Base-by-base conservation (phyloP, 1,284 basidiomycete species). In the Irpex sp. region DNA sequence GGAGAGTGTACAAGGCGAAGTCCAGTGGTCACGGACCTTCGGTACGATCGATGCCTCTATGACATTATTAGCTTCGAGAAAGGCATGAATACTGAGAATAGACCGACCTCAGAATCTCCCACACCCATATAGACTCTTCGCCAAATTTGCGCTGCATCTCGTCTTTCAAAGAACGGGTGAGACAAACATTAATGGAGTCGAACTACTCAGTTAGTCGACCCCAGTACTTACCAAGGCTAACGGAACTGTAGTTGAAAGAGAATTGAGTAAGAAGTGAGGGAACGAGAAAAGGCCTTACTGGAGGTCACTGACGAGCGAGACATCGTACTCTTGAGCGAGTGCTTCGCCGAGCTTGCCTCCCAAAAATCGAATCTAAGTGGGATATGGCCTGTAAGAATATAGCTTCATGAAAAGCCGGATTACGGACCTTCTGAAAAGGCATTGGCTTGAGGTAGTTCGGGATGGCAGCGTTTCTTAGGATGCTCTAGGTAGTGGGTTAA, bases 341-440 rank as follows among this genome's bases (percentile, higher is more conserved):
- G 94, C 90, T 57, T 87, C 85, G 1, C 97, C 97, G 0, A 99
- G 85, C 76, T 99, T 99, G 4, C 97, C 97, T 0, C 97, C 97
- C 0, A 99, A 80, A 69, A 94, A 94, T 5, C 97, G 87, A 71
- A 99, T 98, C 93, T 97, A 65, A 19, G 7, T 36, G 21, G 26
- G 8, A 57, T 19, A 17, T 11, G 19, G 44, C 26, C 44, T 17
- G 60, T 17, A 8, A 17, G 17, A 51, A 8, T 17, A 8, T 17
- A 8, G 17, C 2, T 15, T 8, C 7, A 52, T 13, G 58, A 36
- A 59, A 37, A n/a, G n/a, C n/a, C n/a, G n/a, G n/a, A n/a, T 6
- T 40, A 62, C 70, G 59, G 66, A 92, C 93, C 82, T 95, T 97
- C 70, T 95, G 94, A 71, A 98, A 97, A 19, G 85, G 82, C 77